Base-by-base conservation (phyloP, 345 rosid species). In the Camelina hispida region DNA sequence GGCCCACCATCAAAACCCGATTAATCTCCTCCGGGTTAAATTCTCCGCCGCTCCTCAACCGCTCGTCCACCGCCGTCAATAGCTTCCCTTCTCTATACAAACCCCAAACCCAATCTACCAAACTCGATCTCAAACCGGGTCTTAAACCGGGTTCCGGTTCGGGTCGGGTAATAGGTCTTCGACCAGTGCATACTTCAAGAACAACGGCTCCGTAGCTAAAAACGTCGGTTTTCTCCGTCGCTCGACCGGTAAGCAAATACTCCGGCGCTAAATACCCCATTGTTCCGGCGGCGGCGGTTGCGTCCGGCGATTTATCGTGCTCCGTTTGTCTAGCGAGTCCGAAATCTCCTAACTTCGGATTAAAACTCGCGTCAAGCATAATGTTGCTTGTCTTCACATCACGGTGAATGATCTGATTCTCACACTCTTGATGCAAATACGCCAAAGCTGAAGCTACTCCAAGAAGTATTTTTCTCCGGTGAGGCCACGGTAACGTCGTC, bases 181-280 rank as follows among this genome's bases (percentile, higher is more conserved):
- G 79, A 7, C 99, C 99, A 7, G 86, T 88, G 4, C 85, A 85
- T 46, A 96, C 99, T 55, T 96, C 99, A 11, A 96, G 81, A 53
- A 90, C 96, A 60, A 96, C 94, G 0, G 99, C 96, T 1, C 99
- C 99, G 20, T 84, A 96, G 74, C 99, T 96, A 40, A 87, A 96
- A 55, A 89, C 96, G 43, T 96, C 99, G 3, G 97, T 89, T 80
- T 93, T 90, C 62, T 92, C 99, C 0, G 88, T 82, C 0, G 98
- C 99, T 73, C 98, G 83, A 30, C 99, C 98, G 1, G 99, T 96
- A 6, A 85, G 62, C 5, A 96, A 79, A 73, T 96, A 96, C 69
- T 96, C 99, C 2, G 99, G 99, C 14, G 99, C 99, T 46, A 96
- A 80, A 62, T 96, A 96, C 18, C 99, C 99, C 99, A 96, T 93